A percentile compares a stretch with the other conserved stretches of the same genome.
phyloP scores from a whole-genome alignment of 352 stramenopile species.

The Phytophthora syringae region DNA sequence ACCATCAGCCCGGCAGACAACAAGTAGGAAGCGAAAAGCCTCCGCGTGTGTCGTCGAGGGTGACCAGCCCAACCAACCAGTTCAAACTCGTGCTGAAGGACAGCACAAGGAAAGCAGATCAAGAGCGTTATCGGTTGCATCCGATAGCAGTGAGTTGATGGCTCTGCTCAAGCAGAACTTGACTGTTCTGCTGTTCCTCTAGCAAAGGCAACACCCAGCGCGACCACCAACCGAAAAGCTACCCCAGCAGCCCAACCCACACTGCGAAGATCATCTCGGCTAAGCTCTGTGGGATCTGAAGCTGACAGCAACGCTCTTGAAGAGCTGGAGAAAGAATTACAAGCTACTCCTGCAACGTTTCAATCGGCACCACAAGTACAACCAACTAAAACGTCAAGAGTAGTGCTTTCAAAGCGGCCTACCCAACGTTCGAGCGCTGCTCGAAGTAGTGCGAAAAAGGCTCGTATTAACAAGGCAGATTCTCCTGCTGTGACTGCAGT shows the following conservation, averaged over 20 bases:
- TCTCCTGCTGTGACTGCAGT: not conserved
- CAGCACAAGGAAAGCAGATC: slow-evolving; percentile 10
- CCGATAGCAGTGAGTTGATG: slow-evolving; percentile 40
- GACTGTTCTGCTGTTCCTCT: slow-evolving; percentile 1
- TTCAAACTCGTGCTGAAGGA: not conserved
- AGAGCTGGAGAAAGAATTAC: slow-evolving; percentile 41
- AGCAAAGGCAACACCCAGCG: not conserved
- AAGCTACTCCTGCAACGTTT: slow-evolving; percentile 7
- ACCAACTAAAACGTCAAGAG: not conserved
- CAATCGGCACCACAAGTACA: not conserved
- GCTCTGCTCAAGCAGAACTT: slow-evolving; percentile 45
- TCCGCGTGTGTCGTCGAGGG: not conserved
- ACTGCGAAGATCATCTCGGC: slow-evolving; percentile 20
- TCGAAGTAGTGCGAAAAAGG: slow-evolving; percentile 19
- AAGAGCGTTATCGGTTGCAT: slow-evolving; percentile 25
- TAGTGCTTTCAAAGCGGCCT: slow-evolving; percentile 13
- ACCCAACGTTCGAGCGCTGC: slow-evolving; percentile 1
- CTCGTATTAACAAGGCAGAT: slow-evolving; percentile 10
- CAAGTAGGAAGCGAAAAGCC: not conserved
- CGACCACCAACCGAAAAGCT: not conserved
- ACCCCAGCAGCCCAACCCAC: not conserved
- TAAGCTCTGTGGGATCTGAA: slow-evolving; percentile 29
- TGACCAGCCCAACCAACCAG: not conserved
- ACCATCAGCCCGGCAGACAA: slow-evolving; percentile 2
- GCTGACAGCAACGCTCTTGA: slow-evolving; percentile 42